Evolutionary conservation across 306 rosid species (phyloP).

Genomic region (Ceratonia siliqua): DNA sequence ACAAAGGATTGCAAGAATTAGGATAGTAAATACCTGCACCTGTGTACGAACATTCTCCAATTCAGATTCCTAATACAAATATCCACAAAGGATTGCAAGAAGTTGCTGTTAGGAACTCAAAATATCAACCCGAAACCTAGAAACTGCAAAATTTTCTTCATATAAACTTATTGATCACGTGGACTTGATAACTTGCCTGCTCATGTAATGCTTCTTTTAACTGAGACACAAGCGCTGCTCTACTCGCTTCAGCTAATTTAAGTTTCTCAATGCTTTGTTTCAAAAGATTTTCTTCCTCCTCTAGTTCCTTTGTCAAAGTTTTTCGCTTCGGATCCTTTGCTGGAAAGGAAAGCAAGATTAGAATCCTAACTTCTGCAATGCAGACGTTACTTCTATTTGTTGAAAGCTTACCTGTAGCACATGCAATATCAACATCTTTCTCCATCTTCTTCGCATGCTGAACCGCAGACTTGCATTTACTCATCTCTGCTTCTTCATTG

Average conservation of each 20-base stretch:
- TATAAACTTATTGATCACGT: not conserved
- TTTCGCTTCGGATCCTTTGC: constrained; percentile 85
- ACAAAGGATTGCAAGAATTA: constrained; percentile 24
- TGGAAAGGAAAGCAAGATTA: constrained; percentile 51
- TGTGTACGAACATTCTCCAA: constrained; percentile 82
- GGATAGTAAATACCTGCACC: constrained; percentile 69
- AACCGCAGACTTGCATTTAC: constrained; percentile 76
- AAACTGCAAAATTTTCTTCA: constrained; percentile 8
- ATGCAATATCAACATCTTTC: constrained; percentile 71
- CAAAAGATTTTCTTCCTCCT: constrained; percentile 74
- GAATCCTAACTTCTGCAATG: constrained; percentile 32
- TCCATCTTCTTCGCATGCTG: constrained; percentile 73
- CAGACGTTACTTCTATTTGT: constrained; percentile 26
- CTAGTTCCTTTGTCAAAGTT: constrained; percentile 66
- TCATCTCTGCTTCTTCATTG: constrained; percentile 78
- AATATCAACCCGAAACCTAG: constrained; percentile 13
- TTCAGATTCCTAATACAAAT: constrained; percentile 71
- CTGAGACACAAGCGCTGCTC: constrained; percentile 76
- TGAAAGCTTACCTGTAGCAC: constrained; percentile 55
- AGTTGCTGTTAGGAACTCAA: constrained; percentile 25
- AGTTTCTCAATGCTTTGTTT: constrained; percentile 75
- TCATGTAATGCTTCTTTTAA: constrained; percentile 80
- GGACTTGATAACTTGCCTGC: constrained; percentile 54
- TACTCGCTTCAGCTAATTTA: constrained; percentile 70
- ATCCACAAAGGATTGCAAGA: constrained; percentile 24